Evolutionary conservation across 2,329 filamentous ascomycete species (phyloP).

Genomic region (Fusarium miscanthi): DNA sequence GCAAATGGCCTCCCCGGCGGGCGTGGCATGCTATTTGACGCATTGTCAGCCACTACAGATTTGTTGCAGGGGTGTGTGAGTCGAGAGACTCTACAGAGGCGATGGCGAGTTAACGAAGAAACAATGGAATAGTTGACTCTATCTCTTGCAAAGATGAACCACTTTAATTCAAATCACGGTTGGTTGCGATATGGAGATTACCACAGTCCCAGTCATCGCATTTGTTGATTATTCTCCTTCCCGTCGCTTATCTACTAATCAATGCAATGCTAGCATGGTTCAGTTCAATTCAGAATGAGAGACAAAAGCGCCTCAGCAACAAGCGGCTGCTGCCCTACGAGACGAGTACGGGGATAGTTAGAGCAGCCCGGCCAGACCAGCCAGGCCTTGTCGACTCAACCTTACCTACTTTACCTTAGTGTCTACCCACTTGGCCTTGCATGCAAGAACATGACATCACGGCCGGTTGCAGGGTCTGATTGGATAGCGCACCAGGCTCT

Average conservation of each 20-base stretch:
- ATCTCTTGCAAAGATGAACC: conserved; percentile 4
- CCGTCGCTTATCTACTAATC: conserved; percentile 36
- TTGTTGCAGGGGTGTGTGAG: conserved; percentile 22
- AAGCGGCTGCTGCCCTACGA: conserved; percentile 25
- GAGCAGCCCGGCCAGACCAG: conserved; percentile 18
- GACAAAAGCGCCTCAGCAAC: conserved; percentile 19
- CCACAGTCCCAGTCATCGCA: conserved; percentile 13
- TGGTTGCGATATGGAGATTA: conserved; percentile 15
- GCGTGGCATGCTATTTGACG: conserved; percentile 25
- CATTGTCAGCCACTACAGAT: conserved; percentile 37
- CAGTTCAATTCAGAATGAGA: conserved; percentile 2
- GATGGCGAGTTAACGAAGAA: conserved; percentile 3
- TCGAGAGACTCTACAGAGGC: conserved; percentile 5
- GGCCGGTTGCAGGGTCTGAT: conserved; percentile 13
- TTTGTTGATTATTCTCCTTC: conserved; percentile 2
- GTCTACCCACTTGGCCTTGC: conserved; percentile 17
- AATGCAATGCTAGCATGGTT: conserved; percentile 21
- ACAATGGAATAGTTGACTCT: conserved; percentile 4
- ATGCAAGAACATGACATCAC: conserved; percentile 40
- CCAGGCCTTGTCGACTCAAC: conserved; percentile 7
- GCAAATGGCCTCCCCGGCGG: conserved; percentile 19
- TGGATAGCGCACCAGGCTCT: conserved; percentile 33
- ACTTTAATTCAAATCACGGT: conserved; percentile 3
- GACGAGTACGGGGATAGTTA: neutral
- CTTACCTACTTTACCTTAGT: neutral